A percentile compares a stretch with the other conserved stretches of the same genome.
Evolutionary conservation across 805 yeast species (phyloP).

Genomic region (Lachancea sp.): DNA sequence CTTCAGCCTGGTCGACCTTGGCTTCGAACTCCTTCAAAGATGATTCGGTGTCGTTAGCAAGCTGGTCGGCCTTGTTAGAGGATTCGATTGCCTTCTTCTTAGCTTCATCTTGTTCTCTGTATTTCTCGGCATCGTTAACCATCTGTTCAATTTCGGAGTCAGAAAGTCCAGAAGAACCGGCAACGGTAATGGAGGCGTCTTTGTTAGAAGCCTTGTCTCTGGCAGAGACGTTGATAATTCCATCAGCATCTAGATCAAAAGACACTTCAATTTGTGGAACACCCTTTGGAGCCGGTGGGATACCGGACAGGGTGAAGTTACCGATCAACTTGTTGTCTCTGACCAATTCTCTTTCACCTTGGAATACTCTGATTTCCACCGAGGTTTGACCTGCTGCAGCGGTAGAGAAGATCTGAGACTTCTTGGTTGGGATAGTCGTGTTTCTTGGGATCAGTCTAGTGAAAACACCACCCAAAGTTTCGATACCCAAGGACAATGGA

Average conservation of each 20-base stretch:
- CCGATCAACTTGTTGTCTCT: slow-evolving; percentile 97
- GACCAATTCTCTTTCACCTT: slow-evolving; percentile 97
- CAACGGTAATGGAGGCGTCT: slow-evolving; percentile 92
- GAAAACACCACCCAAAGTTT: slow-evolving; percentile 97
- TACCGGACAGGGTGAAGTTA: slow-evolving; percentile 92
- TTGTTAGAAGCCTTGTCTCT: slow-evolving; percentile 89
- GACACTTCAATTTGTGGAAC: slow-evolving; percentile 82
- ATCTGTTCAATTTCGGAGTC: slow-evolving; percentile 85
- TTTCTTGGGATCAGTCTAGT: slow-evolving; percentile 82
- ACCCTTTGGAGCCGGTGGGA: slow-evolving; percentile 81
- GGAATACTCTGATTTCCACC: slow-evolving; percentile 96
- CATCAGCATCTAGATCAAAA: slow-evolving; percentile 95
- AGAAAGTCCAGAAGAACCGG: slow-evolving; percentile 90
- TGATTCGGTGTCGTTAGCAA: slow-evolving; percentile 81
- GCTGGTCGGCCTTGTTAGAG: slow-evolving; percentile 71
- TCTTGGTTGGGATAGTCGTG: slow-evolving; percentile 95
- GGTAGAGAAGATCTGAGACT: slow-evolving; percentile 92
- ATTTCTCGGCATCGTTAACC: slow-evolving; percentile 87
- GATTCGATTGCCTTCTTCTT: slow-evolving; percentile 76
- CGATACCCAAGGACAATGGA: slow-evolving; percentile 87
- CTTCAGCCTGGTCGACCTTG: slow-evolving; percentile 45
- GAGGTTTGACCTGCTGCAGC: slow-evolving; percentile 96
- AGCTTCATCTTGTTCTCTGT: slow-evolving; percentile 81
- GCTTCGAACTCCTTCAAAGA: slow-evolving; percentile 72
- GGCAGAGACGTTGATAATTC: slow-evolving; percentile 93